Evolutionary conservation across 352 stramenopile species (phyloP).

Genomic region (Globisporangium spiculum): DNA sequence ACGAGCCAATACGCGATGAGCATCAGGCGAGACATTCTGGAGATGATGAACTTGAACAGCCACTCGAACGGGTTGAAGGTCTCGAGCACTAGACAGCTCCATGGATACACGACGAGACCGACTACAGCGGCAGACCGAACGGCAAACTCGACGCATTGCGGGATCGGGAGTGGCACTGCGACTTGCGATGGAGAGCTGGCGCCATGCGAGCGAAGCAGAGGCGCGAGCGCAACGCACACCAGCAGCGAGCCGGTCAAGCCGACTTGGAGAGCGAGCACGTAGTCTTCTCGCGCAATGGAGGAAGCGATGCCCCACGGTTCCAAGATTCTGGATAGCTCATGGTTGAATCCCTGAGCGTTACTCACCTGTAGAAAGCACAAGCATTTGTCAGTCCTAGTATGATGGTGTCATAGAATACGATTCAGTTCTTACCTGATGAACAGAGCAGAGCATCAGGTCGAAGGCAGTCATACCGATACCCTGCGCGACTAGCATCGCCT

Average conservation of each 20-base stretch:
- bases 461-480: constrained; percentile 45
- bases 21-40: constrained; percentile 24
- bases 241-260: constrained; percentile 50
- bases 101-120: constrained; percentile 47
- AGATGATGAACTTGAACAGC: constrained; percentile 49
- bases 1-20: constrained; percentile 59
- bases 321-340: constrained; percentile 8
- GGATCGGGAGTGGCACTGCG: constrained; percentile 26
- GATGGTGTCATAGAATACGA: not conserved
- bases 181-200: constrained; percentile 39
- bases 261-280: constrained; percentile 58
- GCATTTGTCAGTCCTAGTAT: not conserved
- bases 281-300: constrained; percentile 30
- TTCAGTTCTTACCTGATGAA: constrained; percentile 29
- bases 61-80: constrained; percentile 59
- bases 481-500: constrained; percentile 66
- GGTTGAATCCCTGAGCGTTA: not conserved
- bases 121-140: constrained; percentile 30
- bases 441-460: constrained; percentile 48
- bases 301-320: constrained; percentile 27
- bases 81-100: constrained; percentile 61
- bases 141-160: constrained; percentile 29
- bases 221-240: constrained; percentile 42
- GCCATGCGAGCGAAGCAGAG: constrained; percentile 43
- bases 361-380: not conserved